Conservation (phyloP, 176 grass and related monocot species). For the Cenchrus purpureus region DNA sequence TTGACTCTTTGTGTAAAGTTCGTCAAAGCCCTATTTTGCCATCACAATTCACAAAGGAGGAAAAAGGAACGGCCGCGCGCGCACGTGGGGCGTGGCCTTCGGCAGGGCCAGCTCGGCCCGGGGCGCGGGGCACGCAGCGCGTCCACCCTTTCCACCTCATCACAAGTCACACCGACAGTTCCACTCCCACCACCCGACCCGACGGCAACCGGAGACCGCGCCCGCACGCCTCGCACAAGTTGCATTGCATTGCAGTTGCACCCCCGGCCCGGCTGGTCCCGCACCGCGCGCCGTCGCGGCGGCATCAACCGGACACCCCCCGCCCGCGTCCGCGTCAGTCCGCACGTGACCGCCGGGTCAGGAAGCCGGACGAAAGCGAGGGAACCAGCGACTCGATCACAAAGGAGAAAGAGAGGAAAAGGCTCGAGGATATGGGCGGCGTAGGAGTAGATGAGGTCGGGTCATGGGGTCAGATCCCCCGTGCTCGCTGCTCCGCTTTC, state of each 20-base stretch:
- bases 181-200: neutral
- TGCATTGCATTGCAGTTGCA: no score
- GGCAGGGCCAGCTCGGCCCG: neutral
- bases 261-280: neutral
- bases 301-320: neutral
- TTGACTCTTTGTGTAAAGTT: no score
- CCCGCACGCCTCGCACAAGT: neutral
- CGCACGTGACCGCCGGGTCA: constrained; percentile 34
- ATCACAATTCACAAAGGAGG: neutral
- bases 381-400: neutral
- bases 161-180: constrained; percentile 37
- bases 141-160: constrained; percentile 39
- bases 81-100: neutral
- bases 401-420: neutral
- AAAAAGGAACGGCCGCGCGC: neutral
- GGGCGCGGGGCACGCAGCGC: neutral
- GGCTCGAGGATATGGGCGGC: neutral
- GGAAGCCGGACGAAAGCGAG: constrained; percentile 17
- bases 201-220: neutral
- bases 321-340: neutral
- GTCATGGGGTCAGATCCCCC: neutral
- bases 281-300: neutral
- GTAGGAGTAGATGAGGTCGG: neutral
- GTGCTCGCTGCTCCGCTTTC: constrained; percentile 25
- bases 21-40: no score